These are phyloP conservation scores for Coemansia sp. DNA, from an alignment of 192 early-diverging fungal species.

Conservation along the genomic window DNA sequence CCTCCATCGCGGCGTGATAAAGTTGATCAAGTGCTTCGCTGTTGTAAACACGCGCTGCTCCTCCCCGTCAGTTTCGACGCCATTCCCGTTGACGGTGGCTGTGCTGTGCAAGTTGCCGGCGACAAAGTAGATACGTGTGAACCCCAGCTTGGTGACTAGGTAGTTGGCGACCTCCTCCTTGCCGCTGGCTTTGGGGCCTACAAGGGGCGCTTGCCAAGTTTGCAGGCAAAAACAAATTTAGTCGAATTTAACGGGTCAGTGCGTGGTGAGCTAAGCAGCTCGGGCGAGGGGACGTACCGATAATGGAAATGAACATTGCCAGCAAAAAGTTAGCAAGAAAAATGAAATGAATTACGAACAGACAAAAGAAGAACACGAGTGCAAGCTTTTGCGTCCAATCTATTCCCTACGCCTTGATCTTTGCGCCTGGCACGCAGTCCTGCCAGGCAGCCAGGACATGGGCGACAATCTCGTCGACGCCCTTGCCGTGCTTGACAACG, in stretches of 20 bases:
- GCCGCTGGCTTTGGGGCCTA: conserved; percentile 51
- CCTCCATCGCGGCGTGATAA: conserved; percentile 76
- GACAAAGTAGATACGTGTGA: conserved; percentile 21
- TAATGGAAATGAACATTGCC: conserved; percentile 47
- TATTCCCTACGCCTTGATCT: conserved; percentile 22
- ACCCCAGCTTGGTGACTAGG: conserved; percentile 8
- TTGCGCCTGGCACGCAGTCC: conserved; percentile 50
- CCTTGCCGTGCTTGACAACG: conserved; percentile 87
- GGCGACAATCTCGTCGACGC: conserved; percentile 76
- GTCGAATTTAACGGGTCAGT: background rate
- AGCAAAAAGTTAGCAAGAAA: background rate
- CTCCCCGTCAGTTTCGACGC: background rate
- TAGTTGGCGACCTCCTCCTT: conserved; percentile 45
- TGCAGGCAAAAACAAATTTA: background rate
- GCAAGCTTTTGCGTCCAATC: background rate
- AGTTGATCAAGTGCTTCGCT: conserved; percentile 58
- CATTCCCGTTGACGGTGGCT: background rate
- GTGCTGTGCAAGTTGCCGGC: background rate
- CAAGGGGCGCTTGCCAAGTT: background rate
- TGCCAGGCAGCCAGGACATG: conserved; percentile 65
- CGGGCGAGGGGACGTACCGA: conserved; percentile 35
- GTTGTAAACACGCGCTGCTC: conserved; percentile 52
- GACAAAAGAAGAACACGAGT: background rate
- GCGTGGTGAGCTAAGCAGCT: background rate
- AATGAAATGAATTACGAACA: background rate